These are phyloP conservation scores for Colletotrichum chlorophyti DNA, from an alignment of 2,329 filamentous ascomycete species.

Conservation along the genomic window DNA sequence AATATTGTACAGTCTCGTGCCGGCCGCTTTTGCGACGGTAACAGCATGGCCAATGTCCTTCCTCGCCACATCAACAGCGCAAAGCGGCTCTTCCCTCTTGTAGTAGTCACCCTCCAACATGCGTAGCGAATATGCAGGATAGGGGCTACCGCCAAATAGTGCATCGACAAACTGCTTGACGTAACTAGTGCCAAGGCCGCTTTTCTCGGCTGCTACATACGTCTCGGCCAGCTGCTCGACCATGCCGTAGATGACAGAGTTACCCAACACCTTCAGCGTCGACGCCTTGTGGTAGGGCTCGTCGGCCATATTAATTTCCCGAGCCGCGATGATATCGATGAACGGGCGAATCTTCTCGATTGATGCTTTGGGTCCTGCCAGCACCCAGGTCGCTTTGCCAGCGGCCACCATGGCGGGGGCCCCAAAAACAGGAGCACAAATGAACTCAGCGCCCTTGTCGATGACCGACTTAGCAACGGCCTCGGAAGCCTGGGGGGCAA, in stretches of 20 bases:
- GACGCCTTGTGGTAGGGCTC: conserved; percentile 73
- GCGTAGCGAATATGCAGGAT: conserved; percentile 75
- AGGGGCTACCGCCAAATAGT: conserved; percentile 75
- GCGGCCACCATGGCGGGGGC: conserved; percentile 73
- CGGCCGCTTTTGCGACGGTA: conserved; percentile 67
- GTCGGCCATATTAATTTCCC: conserved; percentile 73
- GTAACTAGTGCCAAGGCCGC: conserved; percentile 73
- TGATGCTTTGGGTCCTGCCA: conserved; percentile 67
- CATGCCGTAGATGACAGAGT: conserved; percentile 86
- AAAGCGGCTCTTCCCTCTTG: conserved; percentile 78
- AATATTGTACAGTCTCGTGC: conserved; percentile 67
- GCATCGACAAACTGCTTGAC: conserved; percentile 75
- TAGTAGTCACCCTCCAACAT: conserved; percentile 82
- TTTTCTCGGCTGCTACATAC: conserved; percentile 80
- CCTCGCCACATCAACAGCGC: conserved; percentile 80
- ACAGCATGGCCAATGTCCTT: conserved; percentile 84
- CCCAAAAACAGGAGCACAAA: conserved; percentile 75
- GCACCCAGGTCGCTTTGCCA: conserved; percentile 75
- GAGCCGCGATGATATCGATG: conserved; percentile 75
- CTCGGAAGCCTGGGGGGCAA: conserved; percentile 83
- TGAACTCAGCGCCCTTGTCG: conserved; percentile 72
- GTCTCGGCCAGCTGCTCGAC: conserved; percentile 81
- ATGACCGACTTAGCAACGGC: conserved; percentile 64
- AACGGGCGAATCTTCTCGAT: conserved; percentile 73
- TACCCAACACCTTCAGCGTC: conserved; percentile 82